Evolutionary conservation across 1,284 basidiomycete species (phyloP), one percentile per base, ranked within the genome.

Genomic region (Ustilago esculenta): DNA sequence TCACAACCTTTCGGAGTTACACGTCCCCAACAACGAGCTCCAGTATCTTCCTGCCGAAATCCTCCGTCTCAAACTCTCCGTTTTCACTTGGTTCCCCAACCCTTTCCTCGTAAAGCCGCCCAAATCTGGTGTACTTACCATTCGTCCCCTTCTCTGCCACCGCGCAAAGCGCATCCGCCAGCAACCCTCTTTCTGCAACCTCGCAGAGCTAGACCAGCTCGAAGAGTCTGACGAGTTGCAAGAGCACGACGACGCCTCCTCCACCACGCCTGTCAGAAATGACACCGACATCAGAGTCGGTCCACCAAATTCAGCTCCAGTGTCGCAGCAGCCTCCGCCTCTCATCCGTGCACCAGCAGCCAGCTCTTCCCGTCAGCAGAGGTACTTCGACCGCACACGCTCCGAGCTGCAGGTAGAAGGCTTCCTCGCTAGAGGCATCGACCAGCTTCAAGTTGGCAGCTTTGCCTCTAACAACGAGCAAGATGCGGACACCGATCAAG

Each of bases 21-120:
- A 76, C 35, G 49, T 81, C 11, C 69, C 71, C 23, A 66, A 66
- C 43, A 81, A 81, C 54, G 44, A 72, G 33, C 65, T 79, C 14
- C 53, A 58, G 39, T 76, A 76, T 24, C 65, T 81, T 17, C 79
- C 77, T 20, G 73, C 76, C 20, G 77, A 79, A 54, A 79, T 80
- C 29, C 73, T 77, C 29, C 69, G 73, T 49, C 72, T 81, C 25
- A 58, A 56, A 21, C 68, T 81, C 17, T 61, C 72, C 8, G 71
- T 66, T 9, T 78, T 80, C 44, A 73, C 64, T 37, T 75, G 69
- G 61, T 71, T 73, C 47, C 79, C 79, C 7, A 81, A 80, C 32
- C 77, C 77, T 14, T 80, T 73, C 48, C 39, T 71, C 7, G 30
- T 51, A 48, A 69, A 76, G 36, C 63, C 65, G 1, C 53, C 58